Conservation (phyloP, 164 flowering plant species). For the Vitis amurensis region DNA sequence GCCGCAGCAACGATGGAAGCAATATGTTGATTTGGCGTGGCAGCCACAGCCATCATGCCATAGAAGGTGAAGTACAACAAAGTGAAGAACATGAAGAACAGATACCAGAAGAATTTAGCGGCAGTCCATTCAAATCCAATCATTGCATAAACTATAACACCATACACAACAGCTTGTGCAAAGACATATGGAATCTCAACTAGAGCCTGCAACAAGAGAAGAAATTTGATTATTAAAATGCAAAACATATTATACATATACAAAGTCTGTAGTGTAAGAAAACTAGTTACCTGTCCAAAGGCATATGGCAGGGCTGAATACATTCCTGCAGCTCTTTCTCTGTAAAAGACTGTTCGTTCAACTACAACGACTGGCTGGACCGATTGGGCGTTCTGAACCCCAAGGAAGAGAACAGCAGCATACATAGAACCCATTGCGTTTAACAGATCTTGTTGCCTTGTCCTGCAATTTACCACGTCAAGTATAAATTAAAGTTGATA, state of each 20-base stretch:
- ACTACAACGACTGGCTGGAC: conserved; percentile 44
- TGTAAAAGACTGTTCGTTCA: conserved; percentile 45
- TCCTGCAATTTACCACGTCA: conserved; percentile 18
- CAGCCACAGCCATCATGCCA: conserved; percentile 47
- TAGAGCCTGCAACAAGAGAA: conserved; percentile 24
- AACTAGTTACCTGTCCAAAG: conserved; percentile 33
- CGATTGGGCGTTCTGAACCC: conserved; percentile 33
- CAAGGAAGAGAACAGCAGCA: conserved; percentile 35
- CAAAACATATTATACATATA: neutral
- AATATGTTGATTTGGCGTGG: conserved; percentile 35
- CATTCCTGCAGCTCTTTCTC: conserved; percentile 53
- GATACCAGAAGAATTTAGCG: conserved; percentile 37
- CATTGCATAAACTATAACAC: conserved; percentile 39
- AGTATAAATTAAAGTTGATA: neutral
- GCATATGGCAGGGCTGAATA: conserved; percentile 49
- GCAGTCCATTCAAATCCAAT: conserved; percentile 45
- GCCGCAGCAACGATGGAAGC: conserved; percentile 26
- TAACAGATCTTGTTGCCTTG: conserved; percentile 32
- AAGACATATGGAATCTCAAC: conserved; percentile 43
- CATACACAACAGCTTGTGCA: conserved; percentile 29
- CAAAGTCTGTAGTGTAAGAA: neutral
- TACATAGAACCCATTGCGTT: conserved; percentile 55
- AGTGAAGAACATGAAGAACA: conserved; percentile 42
- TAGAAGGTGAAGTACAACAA: conserved; percentile 42
- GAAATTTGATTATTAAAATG: neutral